phyloP scores from a whole-genome alignment of 1,284 basidiomycete species.

The Rhodotorula sp. region DNA sequence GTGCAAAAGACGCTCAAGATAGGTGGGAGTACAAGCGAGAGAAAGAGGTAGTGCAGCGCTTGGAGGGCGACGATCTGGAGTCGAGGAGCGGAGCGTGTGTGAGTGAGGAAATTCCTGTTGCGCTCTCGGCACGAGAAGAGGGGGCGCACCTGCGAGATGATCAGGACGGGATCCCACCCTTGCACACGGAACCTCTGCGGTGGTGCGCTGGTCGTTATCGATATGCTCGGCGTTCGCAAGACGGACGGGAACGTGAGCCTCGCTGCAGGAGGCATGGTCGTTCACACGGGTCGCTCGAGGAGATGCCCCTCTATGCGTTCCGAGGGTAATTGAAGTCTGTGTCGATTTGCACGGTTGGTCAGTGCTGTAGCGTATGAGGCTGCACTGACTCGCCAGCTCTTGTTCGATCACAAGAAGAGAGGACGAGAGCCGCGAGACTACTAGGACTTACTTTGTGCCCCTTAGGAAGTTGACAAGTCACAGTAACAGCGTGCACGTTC shows the following conservation, averaged over 20 bases:
- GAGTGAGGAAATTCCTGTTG: slow-evolving; percentile 21
- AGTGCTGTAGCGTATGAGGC: no score
- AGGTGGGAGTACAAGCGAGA: slow-evolving; percentile 78
- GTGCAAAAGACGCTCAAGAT: slow-evolving; percentile 73
- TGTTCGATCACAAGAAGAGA: no score
- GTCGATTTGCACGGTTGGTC: no score
- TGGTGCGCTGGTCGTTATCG: slow-evolving; percentile 14
- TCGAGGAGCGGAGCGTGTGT: not conserved
- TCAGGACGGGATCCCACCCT: slow-evolving; percentile 66
- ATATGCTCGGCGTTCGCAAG: slow-evolving; percentile 18
- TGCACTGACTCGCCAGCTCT: no score
- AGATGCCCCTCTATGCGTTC: no score
- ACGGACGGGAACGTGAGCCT: slow-evolving; percentile 27
- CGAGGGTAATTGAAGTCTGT: no score
- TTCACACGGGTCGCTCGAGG: no score
- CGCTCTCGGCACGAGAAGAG: slow-evolving; percentile 10
- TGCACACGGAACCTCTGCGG: slow-evolving; percentile 34
- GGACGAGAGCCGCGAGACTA: no score
- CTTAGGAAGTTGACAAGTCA: no score
- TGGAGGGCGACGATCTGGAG: slow-evolving; percentile 84
- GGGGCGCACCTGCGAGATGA: slow-evolving; percentile 63
- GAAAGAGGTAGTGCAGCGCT: slow-evolving; percentile 83
- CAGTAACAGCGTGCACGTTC: no score
- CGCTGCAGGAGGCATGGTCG: slow-evolving; percentile 33
- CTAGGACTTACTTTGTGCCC: no score